Percentiles rank a stretch among this genome's conserved stretches.
phyloP scores from a whole-genome alignment of 495 filamentous ascomycete species.

The Chaetomium tenue region DNA sequence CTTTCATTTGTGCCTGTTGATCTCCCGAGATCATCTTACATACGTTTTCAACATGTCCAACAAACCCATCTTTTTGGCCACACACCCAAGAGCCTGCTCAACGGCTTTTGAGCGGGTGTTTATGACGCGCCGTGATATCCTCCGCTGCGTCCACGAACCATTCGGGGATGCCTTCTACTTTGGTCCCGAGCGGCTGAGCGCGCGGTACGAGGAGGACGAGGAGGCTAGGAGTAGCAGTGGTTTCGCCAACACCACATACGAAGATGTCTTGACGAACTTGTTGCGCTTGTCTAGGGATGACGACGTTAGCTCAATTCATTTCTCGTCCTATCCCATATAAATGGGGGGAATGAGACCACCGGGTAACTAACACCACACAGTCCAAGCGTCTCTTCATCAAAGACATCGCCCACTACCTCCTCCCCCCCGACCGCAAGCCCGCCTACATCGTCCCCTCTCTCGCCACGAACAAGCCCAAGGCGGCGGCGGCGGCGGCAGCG shows the following conservation, averaged over 20 bases:
- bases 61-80: slow-evolving; percentile 87
- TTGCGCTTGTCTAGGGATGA: slow-evolving; percentile 57
- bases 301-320: slow-evolving; percentile 42
- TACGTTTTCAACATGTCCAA: slow-evolving; percentile 57
- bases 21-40: slow-evolving; percentile 1
- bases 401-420: slow-evolving; percentile 87
- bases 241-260: slow-evolving; percentile 72
- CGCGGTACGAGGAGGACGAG: slow-evolving; percentile 72
- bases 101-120: slow-evolving; percentile 97
- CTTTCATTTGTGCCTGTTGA: not conserved
- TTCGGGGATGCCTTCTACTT: slow-evolving; percentile 97
- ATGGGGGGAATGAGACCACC: no score
- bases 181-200: slow-evolving; percentile 79
- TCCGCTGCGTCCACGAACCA: slow-evolving; percentile 87
- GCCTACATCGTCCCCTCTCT: slow-evolving; percentile 76
- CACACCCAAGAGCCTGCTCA: slow-evolving; percentile 89
- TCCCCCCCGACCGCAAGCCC: slow-evolving; percentile 66
- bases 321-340: not conserved
- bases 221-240: slow-evolving; percentile 67
- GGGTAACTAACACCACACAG: slow-evolving; percentile 35
- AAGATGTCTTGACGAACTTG: slow-evolving; percentile 69
- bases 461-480: slow-evolving; percentile 55
- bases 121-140: slow-evolving; percentile 80
- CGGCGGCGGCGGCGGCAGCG: slow-evolving; percentile 31
- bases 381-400: slow-evolving; percentile 94